These are phyloP conservation scores for Bacidia rubella DNA, from an alignment of 495 filamentous ascomycete species.

Conservation along the genomic window DNA sequence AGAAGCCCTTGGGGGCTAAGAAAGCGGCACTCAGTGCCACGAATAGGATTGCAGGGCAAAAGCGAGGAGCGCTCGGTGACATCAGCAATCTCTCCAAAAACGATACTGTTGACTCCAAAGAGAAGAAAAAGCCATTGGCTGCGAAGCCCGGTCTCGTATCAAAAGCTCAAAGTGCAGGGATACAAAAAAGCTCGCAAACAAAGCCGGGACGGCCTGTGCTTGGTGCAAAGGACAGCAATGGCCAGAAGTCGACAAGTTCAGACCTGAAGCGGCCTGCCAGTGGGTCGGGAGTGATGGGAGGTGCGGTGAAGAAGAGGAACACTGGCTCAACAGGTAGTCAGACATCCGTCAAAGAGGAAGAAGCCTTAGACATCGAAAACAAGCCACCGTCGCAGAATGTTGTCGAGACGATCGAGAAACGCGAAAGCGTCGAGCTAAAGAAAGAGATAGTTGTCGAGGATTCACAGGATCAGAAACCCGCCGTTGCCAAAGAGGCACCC, in stretches of 20 bases:
- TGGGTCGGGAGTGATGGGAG: constrained; percentile 51
- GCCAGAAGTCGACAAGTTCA: constrained; percentile 41
- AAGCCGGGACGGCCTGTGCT: constrained; percentile 51
- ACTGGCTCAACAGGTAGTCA: constrained; percentile 37
- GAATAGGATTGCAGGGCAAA: constrained; percentile 32
- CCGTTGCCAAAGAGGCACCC: constrained; percentile 26
- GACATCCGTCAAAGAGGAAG: constrained; percentile 43
- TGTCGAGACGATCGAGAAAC: constrained; percentile 24
- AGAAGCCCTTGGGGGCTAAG: constrained; percentile 67
- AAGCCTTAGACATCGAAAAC: constrained; percentile 37
- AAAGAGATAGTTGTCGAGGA: constrained; percentile 14
- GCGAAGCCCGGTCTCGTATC: constrained; percentile 54
- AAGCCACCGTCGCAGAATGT: constrained; percentile 41
- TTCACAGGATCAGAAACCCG: too few species aligned
- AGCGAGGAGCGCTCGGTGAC: constrained; percentile 74
- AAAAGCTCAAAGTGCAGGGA: constrained; percentile 59
- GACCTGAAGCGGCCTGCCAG: constrained; percentile 60
- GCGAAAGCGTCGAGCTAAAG: constrained; percentile 15
- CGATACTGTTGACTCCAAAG: constrained; percentile 45
- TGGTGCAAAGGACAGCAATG: constrained; percentile 47
- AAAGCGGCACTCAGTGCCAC: constrained; percentile 45
- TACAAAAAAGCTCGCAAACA: constrained; percentile 63
- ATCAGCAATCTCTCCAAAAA: constrained; percentile 86
- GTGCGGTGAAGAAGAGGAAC: constrained; percentile 48
- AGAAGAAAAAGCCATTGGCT: constrained; percentile 53